Evolutionary conservation across 2,329 filamentous ascomycete species (phyloP).

Genomic region (Ilyonectria sp.): DNA sequence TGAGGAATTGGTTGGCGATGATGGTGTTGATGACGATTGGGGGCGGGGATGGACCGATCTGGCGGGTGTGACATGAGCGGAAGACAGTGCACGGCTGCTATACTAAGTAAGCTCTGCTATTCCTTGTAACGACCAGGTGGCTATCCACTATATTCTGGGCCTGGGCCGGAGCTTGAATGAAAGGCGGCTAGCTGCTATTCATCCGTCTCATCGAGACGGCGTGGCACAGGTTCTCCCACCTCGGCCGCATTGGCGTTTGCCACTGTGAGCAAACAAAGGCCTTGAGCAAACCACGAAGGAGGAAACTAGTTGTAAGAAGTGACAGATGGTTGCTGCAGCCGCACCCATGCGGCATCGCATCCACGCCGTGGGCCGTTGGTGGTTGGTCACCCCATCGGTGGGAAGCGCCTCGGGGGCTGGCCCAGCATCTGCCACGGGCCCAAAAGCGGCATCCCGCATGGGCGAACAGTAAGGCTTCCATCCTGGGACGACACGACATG

Average conservation of each 20-base stretch:
- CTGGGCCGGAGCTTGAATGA: too few relatives aligned
- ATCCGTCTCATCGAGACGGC: too few relatives aligned
- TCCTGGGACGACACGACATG: not conserved
- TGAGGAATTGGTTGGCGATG: not conserved
- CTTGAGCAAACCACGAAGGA: too few relatives aligned
- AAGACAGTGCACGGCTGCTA: not conserved
- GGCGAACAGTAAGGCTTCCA: not conserved
- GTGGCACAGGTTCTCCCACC: too few relatives aligned
- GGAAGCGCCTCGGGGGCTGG: not conserved
- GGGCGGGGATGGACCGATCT: slow-evolving; percentile 4
- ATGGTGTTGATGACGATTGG: not conserved
- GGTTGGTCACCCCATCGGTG: not conserved
- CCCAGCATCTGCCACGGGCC: not conserved
- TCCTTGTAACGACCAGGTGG: too few relatives aligned
- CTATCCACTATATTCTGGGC: too few relatives aligned
- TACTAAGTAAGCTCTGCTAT: too few relatives aligned
- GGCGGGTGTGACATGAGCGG: not conserved
- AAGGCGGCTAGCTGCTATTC: too few relatives aligned
- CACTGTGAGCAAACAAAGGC: too few relatives aligned
- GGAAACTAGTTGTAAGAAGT: not conserved
- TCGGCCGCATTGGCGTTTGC: too few relatives aligned
- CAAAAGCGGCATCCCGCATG: slow-evolving; percentile 1
- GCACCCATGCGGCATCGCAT: not conserved
- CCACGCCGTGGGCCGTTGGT: not conserved
- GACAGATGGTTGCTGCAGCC: not conserved